Base-by-base conservation (phyloP, 2,329 filamentous ascomycete species). In the Chaetomiaceae sp. region DNA sequence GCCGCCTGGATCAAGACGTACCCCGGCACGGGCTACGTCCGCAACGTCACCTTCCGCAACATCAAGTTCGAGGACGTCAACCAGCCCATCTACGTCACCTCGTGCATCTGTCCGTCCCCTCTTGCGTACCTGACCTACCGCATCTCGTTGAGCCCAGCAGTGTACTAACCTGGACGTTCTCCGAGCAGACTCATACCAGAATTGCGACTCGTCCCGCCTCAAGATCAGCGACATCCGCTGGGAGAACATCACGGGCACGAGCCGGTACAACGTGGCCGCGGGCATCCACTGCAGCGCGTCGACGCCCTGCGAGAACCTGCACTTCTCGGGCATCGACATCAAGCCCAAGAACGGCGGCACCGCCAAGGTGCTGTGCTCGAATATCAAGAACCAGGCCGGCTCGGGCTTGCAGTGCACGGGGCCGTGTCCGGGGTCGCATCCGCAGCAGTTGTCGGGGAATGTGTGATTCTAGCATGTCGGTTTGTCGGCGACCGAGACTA, bases 231-330 rank as follows among this genome's bases (percentile, higher is more conserved):
- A 78, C 57, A 65, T 79, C 22, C 72, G 67, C 36, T 78, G 74
- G 73, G 69, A 74, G 53, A 79, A 79, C 59, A 70, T 79, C 47
- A 74, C 71, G 1, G 76, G 76, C 6, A 78, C 75, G 3, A 72
- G 69, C 53, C 65, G 72, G 29, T 78, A 77, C 57, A 77, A 78
- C 59, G 69, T 78, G 20, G 75, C 71, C 2, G 69, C 70, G 6
- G 74, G 71, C 4, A 74, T 78, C 40, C 73, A 77, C 62, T 76
- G 73, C 62, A 69, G 68, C 12, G 63, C 67, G 11, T 59, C 64
- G 2, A 68, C 68, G 33, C 76, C 75, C 15, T 79, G 75, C 59
- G 70, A 70, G 17, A 69, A 69, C 4, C 67, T 78, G 40, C 68
- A 65, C 36, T 78, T 79, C 59, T 69, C 73, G 52, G 66, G 71